A percentile compares a stretch with the other conserved stretches of the same genome.
Evolutionary conservation across 139 green algal species (phyloP).

Genomic region (Chlorella sp.): DNA sequence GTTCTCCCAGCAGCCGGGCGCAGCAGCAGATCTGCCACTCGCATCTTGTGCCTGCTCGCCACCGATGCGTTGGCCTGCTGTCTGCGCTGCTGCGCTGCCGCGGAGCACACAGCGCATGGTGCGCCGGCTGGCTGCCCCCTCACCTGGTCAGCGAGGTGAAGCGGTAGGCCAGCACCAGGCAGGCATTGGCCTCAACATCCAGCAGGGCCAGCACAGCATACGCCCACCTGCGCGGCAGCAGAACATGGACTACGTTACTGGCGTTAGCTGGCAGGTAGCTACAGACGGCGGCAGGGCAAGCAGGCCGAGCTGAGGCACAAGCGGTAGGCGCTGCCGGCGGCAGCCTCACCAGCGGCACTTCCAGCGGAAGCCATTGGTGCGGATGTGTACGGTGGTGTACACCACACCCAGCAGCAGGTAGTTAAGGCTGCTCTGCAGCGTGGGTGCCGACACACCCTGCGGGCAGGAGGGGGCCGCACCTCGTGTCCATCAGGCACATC

Average conservation of each 20-base stretch:
- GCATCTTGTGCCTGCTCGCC: neutral
- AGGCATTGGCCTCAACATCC: constrained; percentile 83
- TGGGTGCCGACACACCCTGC: constrained; percentile 65
- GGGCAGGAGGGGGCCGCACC: neutral
- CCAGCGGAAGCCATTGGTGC: neutral
- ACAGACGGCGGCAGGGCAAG: neutral
- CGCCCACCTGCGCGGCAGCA: constrained; percentile 7
- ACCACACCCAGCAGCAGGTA: constrained; percentile 69
- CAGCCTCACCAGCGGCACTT: constrained; percentile 6
- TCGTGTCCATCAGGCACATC: no score
- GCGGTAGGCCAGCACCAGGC: constrained; percentile 64
- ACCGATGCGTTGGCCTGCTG: no score
- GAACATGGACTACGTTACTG: no score
- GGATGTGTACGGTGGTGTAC: constrained; percentile 40
- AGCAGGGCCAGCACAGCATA: constrained; percentile 75
- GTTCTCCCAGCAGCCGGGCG: neutral
- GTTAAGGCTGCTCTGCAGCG: constrained; percentile 71
- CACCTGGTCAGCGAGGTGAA: constrained; percentile 84
- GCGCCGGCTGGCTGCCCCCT: no score
- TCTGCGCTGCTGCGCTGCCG: no score
- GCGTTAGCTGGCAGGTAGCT: neutral
- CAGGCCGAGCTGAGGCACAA: neutral
- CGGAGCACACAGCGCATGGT: no score
- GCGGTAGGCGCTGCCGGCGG: no score
- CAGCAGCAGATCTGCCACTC: neutral